phyloP scores from a whole-genome alignment of 768 basidiomycete species.

The Tephrocybe sp. region DNA sequence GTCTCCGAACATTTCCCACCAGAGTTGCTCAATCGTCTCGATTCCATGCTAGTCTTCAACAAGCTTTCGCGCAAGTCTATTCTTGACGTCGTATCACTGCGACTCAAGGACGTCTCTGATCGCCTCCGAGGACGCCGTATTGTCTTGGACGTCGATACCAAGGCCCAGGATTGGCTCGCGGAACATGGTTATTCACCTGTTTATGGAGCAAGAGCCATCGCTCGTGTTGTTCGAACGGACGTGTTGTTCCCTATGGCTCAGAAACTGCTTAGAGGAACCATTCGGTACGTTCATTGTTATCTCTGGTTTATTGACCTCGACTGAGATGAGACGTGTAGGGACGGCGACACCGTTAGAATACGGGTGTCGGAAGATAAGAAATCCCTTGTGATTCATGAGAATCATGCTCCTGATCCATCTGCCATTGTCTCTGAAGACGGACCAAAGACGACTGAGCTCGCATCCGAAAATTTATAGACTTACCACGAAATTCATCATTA shows the following conservation, averaged over 20 bases:
- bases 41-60: constrained; percentile 88
- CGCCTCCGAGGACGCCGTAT: constrained; percentile 67
- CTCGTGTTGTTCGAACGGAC: constrained; percentile 78
- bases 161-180: constrained; percentile 67
- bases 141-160: constrained; percentile 62
- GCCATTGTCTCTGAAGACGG: constrained; percentile 16
- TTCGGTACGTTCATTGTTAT: constrained; percentile 46
- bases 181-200: constrained; percentile 76
- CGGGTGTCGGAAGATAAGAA: constrained; percentile 41
- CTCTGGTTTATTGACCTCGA: constrained; percentile 32
- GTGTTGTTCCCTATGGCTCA: constrained; percentile 82
- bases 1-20: constrained; percentile 85
- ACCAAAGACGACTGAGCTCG: background rate
- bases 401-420: constrained; percentile 51
- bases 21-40: constrained; percentile 86
- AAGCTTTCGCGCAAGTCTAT: constrained; percentile 76
- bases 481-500: background rate
- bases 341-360: constrained; percentile 66
- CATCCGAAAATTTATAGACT: constrained; percentile 3
- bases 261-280: constrained; percentile 74
- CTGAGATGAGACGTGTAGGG: no score
- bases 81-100: constrained; percentile 72
- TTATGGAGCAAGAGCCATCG: constrained; percentile 87
- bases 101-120: constrained; percentile 69
- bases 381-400: constrained; percentile 55